phyloP scores from a whole-genome alignment of 1,139 yeast species.

The Kodamaea alishanica region DNA sequence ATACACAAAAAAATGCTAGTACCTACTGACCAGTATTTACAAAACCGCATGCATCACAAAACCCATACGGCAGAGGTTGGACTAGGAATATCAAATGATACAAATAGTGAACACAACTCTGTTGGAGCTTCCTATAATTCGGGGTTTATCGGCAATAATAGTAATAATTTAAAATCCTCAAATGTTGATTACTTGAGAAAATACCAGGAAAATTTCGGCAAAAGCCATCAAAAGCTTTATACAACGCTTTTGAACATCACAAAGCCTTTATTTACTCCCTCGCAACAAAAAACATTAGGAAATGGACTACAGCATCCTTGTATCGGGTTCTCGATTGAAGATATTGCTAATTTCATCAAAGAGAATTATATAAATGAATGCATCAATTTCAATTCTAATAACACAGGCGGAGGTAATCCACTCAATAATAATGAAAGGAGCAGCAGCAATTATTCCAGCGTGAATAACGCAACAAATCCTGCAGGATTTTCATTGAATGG shows the following conservation, averaged over 20 bases:
- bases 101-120: constrained; percentile 5
- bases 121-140: too few species aligned
- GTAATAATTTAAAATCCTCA: background rate
- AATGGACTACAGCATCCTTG: constrained; percentile 22
- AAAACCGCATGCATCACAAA: constrained; percentile 19
- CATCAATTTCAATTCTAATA: too few species aligned
- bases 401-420: too few species aligned
- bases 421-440: background rate
- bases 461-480: too few species aligned
- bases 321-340: constrained; percentile 30
- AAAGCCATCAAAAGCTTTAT: constrained; percentile 24
- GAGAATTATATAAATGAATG: constrained; percentile 20
- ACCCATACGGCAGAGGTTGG: constrained; percentile 19
- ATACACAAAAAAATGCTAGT: constrained; percentile 35
- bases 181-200: constrained; percentile 9
- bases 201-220: constrained; percentile 17
- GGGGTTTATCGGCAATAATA: background rate
- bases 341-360: constrained; percentile 25
- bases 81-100: constrained; percentile 19
- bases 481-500: background rate
- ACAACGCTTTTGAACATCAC: constrained; percentile 19
- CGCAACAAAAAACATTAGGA: constrained; percentile 18
- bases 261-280: constrained; percentile 23
- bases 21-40: constrained; percentile 42
- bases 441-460: too few species aligned